Evolutionary conservation across 1,284 basidiomycete species (phyloP).

Genomic region (Rhodotorula sp.): DNA sequence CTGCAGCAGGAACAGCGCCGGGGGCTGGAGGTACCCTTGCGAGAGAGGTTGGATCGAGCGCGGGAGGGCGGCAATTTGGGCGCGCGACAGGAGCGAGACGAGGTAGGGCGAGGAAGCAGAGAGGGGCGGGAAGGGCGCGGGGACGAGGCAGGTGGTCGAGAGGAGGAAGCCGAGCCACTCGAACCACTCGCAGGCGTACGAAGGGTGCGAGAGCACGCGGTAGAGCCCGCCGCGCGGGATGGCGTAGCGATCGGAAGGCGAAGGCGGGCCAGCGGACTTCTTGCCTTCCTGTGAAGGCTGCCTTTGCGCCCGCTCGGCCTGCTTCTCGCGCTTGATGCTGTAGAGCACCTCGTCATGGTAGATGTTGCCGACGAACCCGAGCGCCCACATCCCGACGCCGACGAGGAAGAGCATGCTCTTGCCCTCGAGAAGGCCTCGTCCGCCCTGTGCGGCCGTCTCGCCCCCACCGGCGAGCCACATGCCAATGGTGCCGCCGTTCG

Average conservation of each 20-base stretch:
- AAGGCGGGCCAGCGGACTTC: not conserved
- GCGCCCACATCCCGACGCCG: slow-evolving; percentile 37
- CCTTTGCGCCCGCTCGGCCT: not conserved
- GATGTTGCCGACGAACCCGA: slow-evolving; percentile 43
- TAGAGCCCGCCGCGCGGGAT: slow-evolving; percentile 45
- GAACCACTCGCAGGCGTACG: slow-evolving; percentile 45
- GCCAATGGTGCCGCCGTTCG: slow-evolving; percentile 33
- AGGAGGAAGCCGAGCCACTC: slow-evolving; percentile 45
- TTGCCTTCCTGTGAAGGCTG: not conserved
- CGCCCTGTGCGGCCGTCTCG: not conserved
- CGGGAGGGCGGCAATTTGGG: not conserved
- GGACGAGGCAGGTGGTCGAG: slow-evolving; percentile 10
- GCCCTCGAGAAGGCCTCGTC: not conserved
- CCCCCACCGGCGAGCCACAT: slow-evolving; percentile 16
- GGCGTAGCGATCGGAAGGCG: slow-evolving; percentile 36
- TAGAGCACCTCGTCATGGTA: slow-evolving; percentile 45
- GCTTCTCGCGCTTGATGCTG: slow-evolving; percentile 31
- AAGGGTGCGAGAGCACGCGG: slow-evolving; percentile 39
- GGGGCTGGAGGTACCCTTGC: slow-evolving; percentile 23
- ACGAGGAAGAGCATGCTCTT: slow-evolving; percentile 27
- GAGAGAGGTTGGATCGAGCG: slow-evolving; percentile 15
- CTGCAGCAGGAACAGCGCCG: slow-evolving; percentile 27
- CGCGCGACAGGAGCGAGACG: not conserved
- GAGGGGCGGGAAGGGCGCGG: slow-evolving; percentile 15
- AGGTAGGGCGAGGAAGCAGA: slow-evolving; percentile 9